Base-by-base conservation (phyloP, 2,329 filamentous ascomycete species). In the Ophiosphaerella narmari region DNA sequence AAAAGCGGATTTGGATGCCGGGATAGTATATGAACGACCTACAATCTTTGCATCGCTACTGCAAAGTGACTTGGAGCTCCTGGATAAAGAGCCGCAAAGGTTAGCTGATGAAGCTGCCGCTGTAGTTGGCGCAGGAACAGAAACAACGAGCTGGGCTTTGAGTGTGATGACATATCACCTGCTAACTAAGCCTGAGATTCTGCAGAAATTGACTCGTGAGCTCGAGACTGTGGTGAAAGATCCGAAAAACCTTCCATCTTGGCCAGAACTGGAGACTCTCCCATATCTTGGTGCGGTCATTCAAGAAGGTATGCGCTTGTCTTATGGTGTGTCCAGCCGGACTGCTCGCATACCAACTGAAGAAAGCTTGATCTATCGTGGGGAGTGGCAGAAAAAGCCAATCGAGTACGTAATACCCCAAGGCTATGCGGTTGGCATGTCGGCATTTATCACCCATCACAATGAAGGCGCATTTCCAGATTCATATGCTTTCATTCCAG, bases 231-330 rank as follows among this genome's bases (percentile, higher is more conserved):
- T 60, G 2, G 45, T 65, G 3, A 31, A 48, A 13, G 57, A 65
- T 33, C 39, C 61, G 0, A 54, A 46, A 12, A 36, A 63, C 12
- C 36, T 59, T 2, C 57, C 58, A 7, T 39, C 50, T 5, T 66
- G 61, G 60, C 43, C 53, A 2, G 54, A 57, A 9, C 52, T 71
- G 1, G 59, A 69, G 40, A 48, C 57, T 2, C 50, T 72, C 8
- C 68, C 69, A 2, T 71, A 70, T 38, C 67, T 72, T 13, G 59
- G 62, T 14, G 70, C 68, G 16, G 60, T 68, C 13, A 62, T 73
- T 2, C 52, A 62, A 31, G 71, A 73, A 43, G 69, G 63, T 7
- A 54, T 72, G 26, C 67, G 63, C 35, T 24, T 66, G 1, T 65
- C 62, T 2, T 66, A 66, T 23, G 63, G 63, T 26, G 62, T 66